These are phyloP conservation scores for Didymella lethalis DNA, from an alignment of 2,329 filamentous ascomycete species.

Conservation along the genomic window DNA sequence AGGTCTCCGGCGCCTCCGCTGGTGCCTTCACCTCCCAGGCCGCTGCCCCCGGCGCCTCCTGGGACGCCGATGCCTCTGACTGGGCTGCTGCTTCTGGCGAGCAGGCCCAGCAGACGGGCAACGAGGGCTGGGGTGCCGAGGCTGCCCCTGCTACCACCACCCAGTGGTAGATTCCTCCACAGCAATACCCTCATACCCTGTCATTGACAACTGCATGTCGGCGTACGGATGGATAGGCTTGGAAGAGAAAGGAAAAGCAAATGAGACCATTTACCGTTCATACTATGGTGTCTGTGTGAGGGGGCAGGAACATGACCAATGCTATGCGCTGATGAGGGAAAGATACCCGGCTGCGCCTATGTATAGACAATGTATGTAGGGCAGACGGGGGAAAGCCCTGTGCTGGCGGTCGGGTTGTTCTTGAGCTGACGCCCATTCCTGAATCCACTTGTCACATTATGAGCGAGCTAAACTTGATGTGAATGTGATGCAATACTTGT, in stretches of 20 bases:
- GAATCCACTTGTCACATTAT: conserved; percentile 29
- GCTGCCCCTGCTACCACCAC: conserved; percentile 45
- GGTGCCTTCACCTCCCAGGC: conserved; percentile 66
- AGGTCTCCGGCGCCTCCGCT: conserved; percentile 72
- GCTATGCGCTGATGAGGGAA: conserved; percentile 96
- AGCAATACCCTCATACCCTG: conserved; percentile 42
- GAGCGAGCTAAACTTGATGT: neutral
- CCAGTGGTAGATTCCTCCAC: conserved; percentile 55
- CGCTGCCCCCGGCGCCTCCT: conserved; percentile 68
- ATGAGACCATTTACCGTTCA: conserved; percentile 34
- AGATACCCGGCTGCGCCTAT: conserved; percentile 74
- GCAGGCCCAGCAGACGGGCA: conserved; percentile 52
- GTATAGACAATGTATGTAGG: conserved; percentile 21
- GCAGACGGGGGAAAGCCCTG: conserved; percentile 94
- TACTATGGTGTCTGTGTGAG: conserved; percentile 10
- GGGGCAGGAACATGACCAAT: conserved; percentile 45
- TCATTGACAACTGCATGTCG: conserved; percentile 40
- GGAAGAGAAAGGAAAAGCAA: conserved; percentile 39
- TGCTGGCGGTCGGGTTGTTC: conserved; percentile 81
- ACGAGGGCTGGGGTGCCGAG: conserved; percentile 61
- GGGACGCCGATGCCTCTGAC: conserved; percentile 70
- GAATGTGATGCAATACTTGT: neutral
- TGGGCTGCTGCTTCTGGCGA: conserved; percentile 71
- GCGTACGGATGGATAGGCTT: conserved; percentile 37
- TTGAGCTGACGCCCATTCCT: conserved; percentile 78